Evolutionary conservation across 73 alveolate genomes (phyloP), one percentile per base, ranked within the genome.

Genomic region (Halteria grandinella): DNA sequence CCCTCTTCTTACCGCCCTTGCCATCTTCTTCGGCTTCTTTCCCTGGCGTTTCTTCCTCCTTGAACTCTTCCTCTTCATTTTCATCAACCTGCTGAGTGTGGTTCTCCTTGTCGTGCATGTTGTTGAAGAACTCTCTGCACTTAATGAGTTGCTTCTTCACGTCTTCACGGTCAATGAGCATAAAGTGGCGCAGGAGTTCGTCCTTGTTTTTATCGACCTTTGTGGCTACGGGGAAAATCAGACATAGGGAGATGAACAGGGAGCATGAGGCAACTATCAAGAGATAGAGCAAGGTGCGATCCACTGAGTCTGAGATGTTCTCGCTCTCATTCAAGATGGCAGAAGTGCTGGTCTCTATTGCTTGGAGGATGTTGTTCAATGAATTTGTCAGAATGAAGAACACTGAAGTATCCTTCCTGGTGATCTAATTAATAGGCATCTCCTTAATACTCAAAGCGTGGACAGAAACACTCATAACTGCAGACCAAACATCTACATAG

Each of bases 181-280:
- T 75, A 48, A 75, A 75, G 29, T 52, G 79, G 25, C 55, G n/a
- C 18, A 75, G 79, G 29, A 75, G 64, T 34, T 75, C 79, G 31
- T 75, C 87, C 32, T 75, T 75, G 37, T 75, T 75, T 37, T 59
- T 75, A 21, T 59, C 66, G 7, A 75, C 87, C 49, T 41, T 75
- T 12, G 79, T 75, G 5, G 73, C 87, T n/a, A 75, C 79, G 8
- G 79, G 79, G 58, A 75, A 43, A 17, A 75, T 75, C 52, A 75
- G 27, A 34, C 85, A 59, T 14, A 75, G 55, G 36, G 87, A 75
- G 5, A 75, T 48, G 45, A 75, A 27, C 6, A 75, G 71, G 6
- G 79, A 29, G 6, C 63, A 52, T 24, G 79, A 21, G n/a, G 87
- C 87, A 15, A 59, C 79, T 23, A 52, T 31, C 21, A 75, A 58